Evolutionary conservation across 169 alveolate species (phyloP).

Genomic region (Blepharisma undulans): DNA sequence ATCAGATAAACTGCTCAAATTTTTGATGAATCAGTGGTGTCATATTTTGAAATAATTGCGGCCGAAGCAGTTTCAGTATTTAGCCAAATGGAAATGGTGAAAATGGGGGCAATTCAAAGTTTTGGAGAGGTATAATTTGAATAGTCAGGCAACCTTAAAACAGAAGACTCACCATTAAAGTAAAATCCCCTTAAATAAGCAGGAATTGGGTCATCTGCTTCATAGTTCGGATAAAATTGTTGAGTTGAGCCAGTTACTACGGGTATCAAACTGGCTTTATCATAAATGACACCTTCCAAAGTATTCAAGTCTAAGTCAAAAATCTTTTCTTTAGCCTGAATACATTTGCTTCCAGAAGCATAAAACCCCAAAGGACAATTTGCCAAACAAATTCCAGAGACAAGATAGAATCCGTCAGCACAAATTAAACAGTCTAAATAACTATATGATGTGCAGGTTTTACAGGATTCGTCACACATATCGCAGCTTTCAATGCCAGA

Average conservation of each 20-base stretch:
- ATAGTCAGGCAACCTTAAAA: not conserved
- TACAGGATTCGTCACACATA: not conserved
- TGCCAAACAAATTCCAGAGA: not conserved
- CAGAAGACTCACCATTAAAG: not conserved
- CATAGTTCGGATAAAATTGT: conserved; percentile 15
- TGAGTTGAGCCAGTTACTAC: not conserved
- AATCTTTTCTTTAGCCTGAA: not conserved
- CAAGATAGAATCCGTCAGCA: not conserved
- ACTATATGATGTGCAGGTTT: not conserved
- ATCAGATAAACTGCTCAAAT: not conserved
- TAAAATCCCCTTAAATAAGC: not conserved
- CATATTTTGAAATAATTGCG: not conserved
- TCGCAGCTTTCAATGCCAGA: not conserved
- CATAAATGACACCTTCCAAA: not conserved
- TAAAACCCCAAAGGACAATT: not conserved
- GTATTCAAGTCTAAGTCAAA: not conserved
- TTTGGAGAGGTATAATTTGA: not conserved
- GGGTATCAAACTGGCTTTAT: not conserved
- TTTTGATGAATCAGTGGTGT: not conserved
- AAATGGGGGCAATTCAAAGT: not conserved
- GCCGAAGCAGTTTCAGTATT: not conserved
- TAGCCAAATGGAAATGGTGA: not conserved
- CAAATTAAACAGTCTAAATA: not conserved
- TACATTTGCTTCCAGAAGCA: not conserved
- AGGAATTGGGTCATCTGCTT: conserved; percentile 2